Base-by-base conservation (phyloP, 2,329 filamentous ascomycete genomes). In the Penicillium verrucosum region DNA sequence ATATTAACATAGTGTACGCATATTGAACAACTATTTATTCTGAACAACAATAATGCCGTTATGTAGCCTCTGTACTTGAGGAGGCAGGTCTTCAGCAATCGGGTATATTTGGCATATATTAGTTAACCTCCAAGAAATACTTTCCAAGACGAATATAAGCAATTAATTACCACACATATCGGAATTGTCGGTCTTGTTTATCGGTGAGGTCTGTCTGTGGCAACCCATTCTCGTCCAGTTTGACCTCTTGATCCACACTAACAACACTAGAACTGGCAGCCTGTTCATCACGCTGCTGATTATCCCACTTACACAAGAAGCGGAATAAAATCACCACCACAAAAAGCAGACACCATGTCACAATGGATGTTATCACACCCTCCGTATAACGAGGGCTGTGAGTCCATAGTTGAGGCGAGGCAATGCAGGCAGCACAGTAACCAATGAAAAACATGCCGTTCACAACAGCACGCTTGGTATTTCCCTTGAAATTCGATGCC, bases 371-470 rank as follows among this genome's bases (percentile, higher is more conserved):
- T 16, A 81, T 75, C 9, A 80, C 74, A 18, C 80, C 80, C n/a
- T 74, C 70, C 9, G 73, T 73, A 59, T 81, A 81, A 12, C 77
- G 67, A 11, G 79, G 77, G 46, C 67, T 69, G 25, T 74, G 61
- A 5, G 61, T 59, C 79, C 79, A 82, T 1, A 81, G 70, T 63
- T 82, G 79, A n/a, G 80, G 79, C 0, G 69, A 68, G 0, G 70
- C 77, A 51, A 81, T 80, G 61, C 77, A 77, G 1, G 77, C 78
- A 5, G 72, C 75, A 42, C 76, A 79, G 61, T 81, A 82, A 0
- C 77, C 78, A 27, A 81, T 77, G 66, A 81, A 82, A 65, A 80
- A 81, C 64, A 80, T 72, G 5, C 75, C 73, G 49, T 76, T 80
- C 29, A 79, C 75, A 3, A 78, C 69, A 9, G 78, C 70, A 4